A percentile compares a stretch with the other conserved stretches of the same genome.
Evolutionary conservation across 2,329 filamentous ascomycete species (phyloP).

Genomic region (Alternaria sp.): DNA sequence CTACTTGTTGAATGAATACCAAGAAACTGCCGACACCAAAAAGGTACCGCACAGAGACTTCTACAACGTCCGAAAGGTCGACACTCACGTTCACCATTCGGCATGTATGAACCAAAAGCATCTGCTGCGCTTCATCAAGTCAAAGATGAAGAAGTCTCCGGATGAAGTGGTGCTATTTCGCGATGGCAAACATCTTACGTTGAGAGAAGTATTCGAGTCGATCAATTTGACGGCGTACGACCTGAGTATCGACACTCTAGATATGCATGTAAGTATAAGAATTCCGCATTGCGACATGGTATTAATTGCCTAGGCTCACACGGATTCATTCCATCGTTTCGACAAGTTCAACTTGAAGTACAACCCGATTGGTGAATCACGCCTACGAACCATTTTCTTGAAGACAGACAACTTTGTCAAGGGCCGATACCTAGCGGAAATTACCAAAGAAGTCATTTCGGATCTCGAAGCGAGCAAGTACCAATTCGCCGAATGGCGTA

Average conservation of each 20-base stretch:
- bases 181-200: constrained; percentile 89
- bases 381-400: constrained; percentile 94
- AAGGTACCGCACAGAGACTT: constrained; percentile 97
- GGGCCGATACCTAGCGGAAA: constrained; percentile 93
- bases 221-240: constrained; percentile 98
- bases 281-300: neutral
- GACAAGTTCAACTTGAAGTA: constrained; percentile 99
- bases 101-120: constrained; percentile 99
- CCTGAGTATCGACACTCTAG: constrained; percentile 94
- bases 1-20: constrained; percentile 91
- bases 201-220: constrained; percentile 94
- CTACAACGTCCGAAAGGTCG: constrained; percentile 98
- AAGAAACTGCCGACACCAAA: constrained; percentile 97
- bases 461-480: constrained; percentile 99
- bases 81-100: constrained; percentile 98
- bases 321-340: constrained; percentile 97
- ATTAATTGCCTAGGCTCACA: constrained; percentile 73
- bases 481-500: constrained; percentile 99
- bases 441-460: constrained; percentile 96
- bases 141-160: constrained; percentile 98
- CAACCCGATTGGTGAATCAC: constrained; percentile 94
- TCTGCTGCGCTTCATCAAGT: constrained; percentile 97
- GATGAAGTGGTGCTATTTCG: constrained; percentile 92
- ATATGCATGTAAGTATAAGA: constrained; percentile 83
- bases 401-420: constrained; percentile 99